phyloP scores from a whole-genome alignment of 1,284 basidiomycete genomes.

The Naganishia albida region DNA sequence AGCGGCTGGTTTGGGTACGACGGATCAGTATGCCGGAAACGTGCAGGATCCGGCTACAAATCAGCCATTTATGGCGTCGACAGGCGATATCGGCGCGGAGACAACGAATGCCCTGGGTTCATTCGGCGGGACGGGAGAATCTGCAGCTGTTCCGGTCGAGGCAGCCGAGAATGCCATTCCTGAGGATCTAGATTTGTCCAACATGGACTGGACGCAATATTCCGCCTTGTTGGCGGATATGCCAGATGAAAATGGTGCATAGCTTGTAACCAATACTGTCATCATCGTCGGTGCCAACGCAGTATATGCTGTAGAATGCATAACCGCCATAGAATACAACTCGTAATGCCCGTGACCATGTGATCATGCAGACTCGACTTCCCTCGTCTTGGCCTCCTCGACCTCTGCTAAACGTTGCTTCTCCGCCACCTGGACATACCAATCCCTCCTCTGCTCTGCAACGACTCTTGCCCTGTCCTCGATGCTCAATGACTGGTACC shows the following conservation, averaged over 20 bases:
- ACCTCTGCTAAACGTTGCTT: constrained; percentile 22
- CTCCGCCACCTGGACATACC: constrained; percentile 42
- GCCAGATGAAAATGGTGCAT: constrained; percentile 6
- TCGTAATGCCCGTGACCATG: neutral
- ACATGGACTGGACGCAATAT: constrained; percentile 27
- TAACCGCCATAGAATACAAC: constrained; percentile 15
- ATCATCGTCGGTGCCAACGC: neutral
- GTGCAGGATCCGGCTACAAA: no score
- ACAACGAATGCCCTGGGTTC: constrained; percentile 1
- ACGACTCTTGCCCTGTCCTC: constrained; percentile 46
- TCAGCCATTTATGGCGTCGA: neutral
- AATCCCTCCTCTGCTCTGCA: constrained; percentile 45
- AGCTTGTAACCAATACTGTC: neutral
- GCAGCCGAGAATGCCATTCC: constrained; percentile 3
- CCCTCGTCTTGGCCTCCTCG: constrained; percentile 22
- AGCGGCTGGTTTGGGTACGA: neutral
- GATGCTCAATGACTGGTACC: constrained; percentile 40
- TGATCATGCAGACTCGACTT: constrained; percentile 13
- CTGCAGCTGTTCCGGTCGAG: neutral
- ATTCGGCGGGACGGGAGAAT: neutral
- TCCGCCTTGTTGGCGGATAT: constrained; percentile 21
- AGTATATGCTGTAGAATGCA: neutral
- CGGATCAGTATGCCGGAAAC: neutral
- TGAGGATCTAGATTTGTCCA: constrained; percentile 18
- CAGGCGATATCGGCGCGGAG: neutral